Conservation (phyloP, 768 basidiomycete species). For the Cystofilobasidium ferigula region DNA sequence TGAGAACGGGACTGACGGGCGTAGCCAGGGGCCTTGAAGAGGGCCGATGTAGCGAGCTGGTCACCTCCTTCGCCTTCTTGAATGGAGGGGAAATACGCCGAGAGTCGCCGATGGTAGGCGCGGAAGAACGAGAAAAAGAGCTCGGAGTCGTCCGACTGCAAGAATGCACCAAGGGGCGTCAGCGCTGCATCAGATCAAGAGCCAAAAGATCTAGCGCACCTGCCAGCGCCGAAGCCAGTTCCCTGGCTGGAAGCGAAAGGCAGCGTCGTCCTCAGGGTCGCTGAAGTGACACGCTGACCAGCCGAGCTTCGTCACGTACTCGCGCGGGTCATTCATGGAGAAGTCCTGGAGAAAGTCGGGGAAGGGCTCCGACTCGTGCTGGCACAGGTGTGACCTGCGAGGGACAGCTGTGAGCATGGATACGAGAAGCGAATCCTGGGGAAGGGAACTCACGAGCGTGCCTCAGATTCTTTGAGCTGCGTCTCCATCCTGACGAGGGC, state of each 20-base stretch:
- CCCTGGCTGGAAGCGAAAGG: slow-evolving; percentile 38
- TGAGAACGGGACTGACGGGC: slow-evolving; percentile 28
- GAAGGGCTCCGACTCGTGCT: slow-evolving; percentile 19
- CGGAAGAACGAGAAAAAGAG: slow-evolving; percentile 44
- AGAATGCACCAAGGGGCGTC: not conserved
- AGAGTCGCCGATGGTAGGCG: slow-evolving; percentile 42
- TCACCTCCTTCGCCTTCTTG: not conserved
- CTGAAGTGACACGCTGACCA: not conserved
- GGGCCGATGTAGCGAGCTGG: slow-evolving; percentile 23
- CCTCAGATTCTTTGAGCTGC: slow-evolving; percentile 5
- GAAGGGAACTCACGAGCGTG: slow-evolving; percentile 1
- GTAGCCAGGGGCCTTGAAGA: slow-evolving; percentile 41
- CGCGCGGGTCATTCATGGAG: slow-evolving; percentile 8
- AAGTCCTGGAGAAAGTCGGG: slow-evolving; percentile 12
- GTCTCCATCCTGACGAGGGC: slow-evolving; percentile 34
- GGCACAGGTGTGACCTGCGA: slow-evolving; percentile 1
- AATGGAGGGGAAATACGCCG: slow-evolving; percentile 31
- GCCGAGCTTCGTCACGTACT: slow-evolving; percentile 15
- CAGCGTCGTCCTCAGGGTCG: slow-evolving; percentile 31
- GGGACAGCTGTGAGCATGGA: not conserved
- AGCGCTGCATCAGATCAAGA: not conserved
- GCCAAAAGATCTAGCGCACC: not conserved
- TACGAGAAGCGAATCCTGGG: not conserved
- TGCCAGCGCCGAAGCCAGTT: slow-evolving; percentile 44
- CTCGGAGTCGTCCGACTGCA: slow-evolving; percentile 41